phyloP scores from a whole-genome alignment of 768 basidiomycete species.

The Boletus rubescentipes region DNA sequence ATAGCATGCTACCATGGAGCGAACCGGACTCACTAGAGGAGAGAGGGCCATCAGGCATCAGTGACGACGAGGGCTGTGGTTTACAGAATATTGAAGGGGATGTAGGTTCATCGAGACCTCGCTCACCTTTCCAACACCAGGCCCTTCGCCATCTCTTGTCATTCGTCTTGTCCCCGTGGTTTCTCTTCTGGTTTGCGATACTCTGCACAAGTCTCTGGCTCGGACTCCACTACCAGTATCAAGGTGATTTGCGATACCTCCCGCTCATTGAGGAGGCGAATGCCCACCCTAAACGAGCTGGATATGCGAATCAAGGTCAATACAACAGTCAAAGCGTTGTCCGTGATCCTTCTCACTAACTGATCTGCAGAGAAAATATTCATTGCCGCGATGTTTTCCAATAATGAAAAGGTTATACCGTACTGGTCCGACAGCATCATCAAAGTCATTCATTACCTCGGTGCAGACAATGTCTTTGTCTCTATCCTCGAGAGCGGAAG shows the following conservation, averaged over 20 bases:
- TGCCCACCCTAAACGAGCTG: slow-evolving; percentile 10
- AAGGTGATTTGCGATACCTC: slow-evolving; percentile 16
- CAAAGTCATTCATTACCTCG: slow-evolving; percentile 38
- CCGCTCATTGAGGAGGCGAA: slow-evolving; percentile 15
- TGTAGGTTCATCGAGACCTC: background rate
- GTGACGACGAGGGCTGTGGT: background rate
- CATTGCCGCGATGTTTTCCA: slow-evolving; percentile 37
- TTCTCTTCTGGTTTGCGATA: slow-evolving; percentile 7
- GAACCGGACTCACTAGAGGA: slow-evolving; percentile 11
- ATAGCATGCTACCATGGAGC: slow-evolving; percentile 8
- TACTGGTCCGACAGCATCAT: slow-evolving; percentile 39
- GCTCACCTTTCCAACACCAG: background rate
- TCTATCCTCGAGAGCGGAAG: slow-evolving; percentile 42
- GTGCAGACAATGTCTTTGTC: slow-evolving; percentile 41
- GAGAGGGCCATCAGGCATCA: background rate
- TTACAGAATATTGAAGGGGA: background rate
- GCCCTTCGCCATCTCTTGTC: background rate
- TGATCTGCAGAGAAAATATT: slow-evolving; percentile 13
- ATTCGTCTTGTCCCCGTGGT: background rate
- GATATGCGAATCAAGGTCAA: slow-evolving; percentile 18
- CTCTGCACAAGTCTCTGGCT: slow-evolving; percentile 1
- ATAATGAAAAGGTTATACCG: slow-evolving; percentile 38
- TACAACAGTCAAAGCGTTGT: too few species aligned
- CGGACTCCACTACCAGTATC: background rate
- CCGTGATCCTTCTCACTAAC: background rate